Evolutionary conservation across 768 basidiomycete genomes (phyloP).

Genomic region (Roridomyces roridus): DNA sequence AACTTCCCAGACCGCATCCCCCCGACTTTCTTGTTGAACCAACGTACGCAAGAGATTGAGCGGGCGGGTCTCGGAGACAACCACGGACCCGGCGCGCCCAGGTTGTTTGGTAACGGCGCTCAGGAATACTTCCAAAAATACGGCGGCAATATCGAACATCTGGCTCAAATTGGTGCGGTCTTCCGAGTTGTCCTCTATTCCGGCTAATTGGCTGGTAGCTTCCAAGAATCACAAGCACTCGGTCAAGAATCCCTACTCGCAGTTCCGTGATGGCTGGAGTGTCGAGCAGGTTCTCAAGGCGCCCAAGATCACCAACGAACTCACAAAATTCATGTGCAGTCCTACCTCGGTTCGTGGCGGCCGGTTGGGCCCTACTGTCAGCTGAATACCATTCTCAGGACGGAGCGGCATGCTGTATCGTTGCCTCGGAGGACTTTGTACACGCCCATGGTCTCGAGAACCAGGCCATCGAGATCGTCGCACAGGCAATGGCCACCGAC

Average conservation of each 20-base stretch:
- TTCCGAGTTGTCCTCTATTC: neutral
- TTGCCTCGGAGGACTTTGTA: constrained; percentile 83
- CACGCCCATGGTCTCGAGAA: constrained; percentile 75
- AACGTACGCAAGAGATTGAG: constrained; percentile 57
- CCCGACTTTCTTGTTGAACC: constrained; percentile 53
- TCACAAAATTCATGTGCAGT: constrained; percentile 88
- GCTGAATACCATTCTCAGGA: constrained; percentile 49
- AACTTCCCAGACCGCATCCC: constrained; percentile 62
- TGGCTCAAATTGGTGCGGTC: constrained; percentile 77
- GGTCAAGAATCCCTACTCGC: constrained; percentile 83
- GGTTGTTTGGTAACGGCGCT: constrained; percentile 77
- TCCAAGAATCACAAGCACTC: constrained; percentile 88
- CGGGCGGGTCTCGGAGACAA: constrained; percentile 58
- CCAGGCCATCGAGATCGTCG: constrained; percentile 85
- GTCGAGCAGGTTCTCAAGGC: constrained; percentile 72
- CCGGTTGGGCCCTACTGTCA: neutral
- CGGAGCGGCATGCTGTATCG: constrained; percentile 76
- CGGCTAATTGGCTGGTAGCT: constrained; percentile 44
- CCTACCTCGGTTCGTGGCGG: constrained; percentile 69
- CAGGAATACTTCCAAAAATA: constrained; percentile 81
- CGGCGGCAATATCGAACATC: constrained; percentile 67
- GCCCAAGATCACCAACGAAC: constrained; percentile 70
- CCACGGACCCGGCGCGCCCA: constrained; percentile 70
- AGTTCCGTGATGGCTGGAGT: constrained; percentile 82
- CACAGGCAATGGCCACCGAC: constrained; percentile 71